A percentile compares a stretch with the other conserved stretches of the same genome.
Evolutionary conservation across 2,329 filamentous ascomycete genomes (phyloP).

Genomic region (Sarocladium kiliense): DNA sequence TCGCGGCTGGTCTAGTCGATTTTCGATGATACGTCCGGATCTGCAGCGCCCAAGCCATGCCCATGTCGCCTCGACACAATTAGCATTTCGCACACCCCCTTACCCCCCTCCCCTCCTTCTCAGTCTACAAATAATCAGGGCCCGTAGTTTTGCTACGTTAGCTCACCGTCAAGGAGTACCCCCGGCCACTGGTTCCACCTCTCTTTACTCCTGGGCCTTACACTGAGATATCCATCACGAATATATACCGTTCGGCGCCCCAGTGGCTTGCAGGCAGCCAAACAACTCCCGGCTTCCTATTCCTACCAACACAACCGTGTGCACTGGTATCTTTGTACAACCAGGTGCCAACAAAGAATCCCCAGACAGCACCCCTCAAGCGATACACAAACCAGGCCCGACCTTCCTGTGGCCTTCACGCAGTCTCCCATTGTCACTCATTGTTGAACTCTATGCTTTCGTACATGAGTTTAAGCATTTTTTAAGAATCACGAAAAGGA

Average conservation of each 20-base stretch:
- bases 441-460: too few species aligned
- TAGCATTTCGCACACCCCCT: background rate
- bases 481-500: too few species aligned
- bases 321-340: background rate
- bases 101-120: background rate
- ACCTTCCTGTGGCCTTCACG: background rate
- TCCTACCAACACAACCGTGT: background rate
- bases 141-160: slow-evolving; percentile 8
- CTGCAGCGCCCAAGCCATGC: slow-evolving; percentile 1
- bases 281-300: background rate
- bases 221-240: background rate
- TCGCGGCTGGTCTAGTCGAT: slow-evolving; percentile 5
- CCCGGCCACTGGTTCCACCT: slow-evolving; percentile 1
- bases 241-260: slow-evolving; percentile 5
- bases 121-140: slow-evolving; percentile 3
- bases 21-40: slow-evolving; percentile 8
- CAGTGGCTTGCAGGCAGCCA: background rate
- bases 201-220: background rate
- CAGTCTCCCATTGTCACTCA: too few species aligned
- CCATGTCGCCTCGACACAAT: slow-evolving; percentile 3
- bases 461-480: too few species aligned
- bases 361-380: too few species aligned
- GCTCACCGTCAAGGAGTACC: slow-evolving; percentile 6
- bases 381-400: too few species aligned
- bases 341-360: background rate